Base-by-base conservation (phyloP, 192 early-diverging fungal species). In the Coemansia sp. region DNA sequence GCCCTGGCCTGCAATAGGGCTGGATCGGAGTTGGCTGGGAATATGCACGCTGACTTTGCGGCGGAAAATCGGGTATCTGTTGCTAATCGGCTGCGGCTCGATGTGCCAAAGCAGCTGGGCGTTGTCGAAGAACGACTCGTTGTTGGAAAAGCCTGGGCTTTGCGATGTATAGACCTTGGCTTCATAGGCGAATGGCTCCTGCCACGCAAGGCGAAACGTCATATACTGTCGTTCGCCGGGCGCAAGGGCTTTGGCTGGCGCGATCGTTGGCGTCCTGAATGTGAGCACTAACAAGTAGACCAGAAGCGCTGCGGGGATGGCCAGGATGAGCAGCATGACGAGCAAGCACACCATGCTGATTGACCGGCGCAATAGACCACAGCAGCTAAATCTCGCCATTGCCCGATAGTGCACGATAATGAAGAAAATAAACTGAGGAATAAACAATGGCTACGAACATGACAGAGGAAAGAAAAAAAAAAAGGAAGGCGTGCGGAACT, bases 41-140 rank as follows among this genome's bases (percentile, higher is more conserved):
- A 65, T 40, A 9, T 40, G 24, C 0, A 65, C 51, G 25, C 37
- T 54, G 38, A 43, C 64, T 20, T 37, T 53, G 7, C 8, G 38
- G 31, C 37, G 29, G 39, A 38, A 57, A 32, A 29, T 11, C 29
- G 64, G 64, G 20, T 65, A 65, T 31, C 64, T 56, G 39, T 57
- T 41, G 8, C 27, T 22, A 29, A 57, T 19, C 1, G 17, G 24
- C 7, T 53, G 47, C 14, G 53, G 53, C 24, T 65, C 39, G 10
- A 57, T 41, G 39, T 41, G 51, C 64, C 64, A 65, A 15, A 65
- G 38, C 24, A 56, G 51, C n/a, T 65, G 49, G n/a, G 64, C 64
- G 22, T 37, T 42, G 9, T 56, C 40, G 37, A 65, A 65, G 17
- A 65, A 65, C 19, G 39, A 25, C 17, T n/a, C 39, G 4, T 32